Evolutionary conservation across 257 asterid genomes (phyloP), one percentile per base, ranked within the genome.

Genomic region (Penstemon barbatus): DNA sequence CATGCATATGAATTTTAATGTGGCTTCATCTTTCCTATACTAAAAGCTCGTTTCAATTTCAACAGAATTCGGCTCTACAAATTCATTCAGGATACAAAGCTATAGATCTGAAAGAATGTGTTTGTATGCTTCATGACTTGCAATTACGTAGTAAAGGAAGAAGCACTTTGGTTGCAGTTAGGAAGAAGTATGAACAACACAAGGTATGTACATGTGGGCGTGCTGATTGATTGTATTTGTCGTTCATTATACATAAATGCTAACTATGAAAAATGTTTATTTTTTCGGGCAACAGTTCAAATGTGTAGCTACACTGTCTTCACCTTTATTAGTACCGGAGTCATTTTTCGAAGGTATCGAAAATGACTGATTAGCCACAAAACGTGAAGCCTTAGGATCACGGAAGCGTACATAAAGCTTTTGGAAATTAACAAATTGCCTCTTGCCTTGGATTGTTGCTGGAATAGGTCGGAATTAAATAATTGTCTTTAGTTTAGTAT

Each of bases 151-250:
- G 75, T 73, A 76, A 83, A 55, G 94, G 92, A 40, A 25, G 33
- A 25, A 50, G 82, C 46, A 56, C 89, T 57, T 81, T 84, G 78
- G 74, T 75, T 39, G 92, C 96, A 1, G 77, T 83, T 64, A 81
- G 95, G 79, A 96, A 86, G 42, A 93, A 90, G 70, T 93, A 93
- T 79, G 84, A 80, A 52, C 87, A 88, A 39, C 89, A 84, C 62
- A 87, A 81, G 98, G 97, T 92, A 53, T 53, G 18, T 50, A 13
- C 53, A 5, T 18, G 8, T 12, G 3, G 39, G 18, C 18, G 40
- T 37, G 58, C 64, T 57, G 71, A 9, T 65, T 33, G 33, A 25
- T 25, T 25, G 33, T 25, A 25, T 44, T 39, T 5, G 13, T 40
- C 7, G 36, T 13, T 53, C 4, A 3, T 25, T 36, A 33, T 3